Evolutionary conservation across 352 stramenopile genomes (phyloP).

Genomic region (Elongisporangium senticosum): DNA sequence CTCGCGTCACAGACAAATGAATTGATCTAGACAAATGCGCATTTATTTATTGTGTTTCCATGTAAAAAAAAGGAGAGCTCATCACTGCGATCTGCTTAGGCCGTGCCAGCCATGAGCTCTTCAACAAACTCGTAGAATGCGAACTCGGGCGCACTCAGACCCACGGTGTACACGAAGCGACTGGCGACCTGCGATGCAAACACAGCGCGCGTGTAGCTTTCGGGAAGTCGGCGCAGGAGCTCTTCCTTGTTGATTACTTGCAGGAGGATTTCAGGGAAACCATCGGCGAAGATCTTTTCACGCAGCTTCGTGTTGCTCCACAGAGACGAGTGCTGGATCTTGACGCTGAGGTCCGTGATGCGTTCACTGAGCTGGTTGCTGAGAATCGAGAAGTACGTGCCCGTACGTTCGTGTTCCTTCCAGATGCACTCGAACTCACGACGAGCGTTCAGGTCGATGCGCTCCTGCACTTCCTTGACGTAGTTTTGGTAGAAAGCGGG

Average conservation of each 20-base stretch:
- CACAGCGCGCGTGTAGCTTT: conserved; percentile 74
- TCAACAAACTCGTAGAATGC: conserved; percentile 86
- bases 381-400: conserved; percentile 66
- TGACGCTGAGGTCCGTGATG: conserved; percentile 77
- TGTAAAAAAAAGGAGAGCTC: not conserved
- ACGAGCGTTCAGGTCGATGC: conserved; percentile 75
- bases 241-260: conserved; percentile 50
- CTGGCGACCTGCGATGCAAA: conserved; percentile 80
- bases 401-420: conserved; percentile 62
- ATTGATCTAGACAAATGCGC: not conserved
- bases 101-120: conserved; percentile 22
- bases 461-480: conserved; percentile 72
- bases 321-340: conserved; percentile 71
- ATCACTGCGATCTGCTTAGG: not conserved
- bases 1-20: not conserved
- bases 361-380: conserved; percentile 74
- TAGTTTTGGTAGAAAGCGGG: conserved; percentile 75
- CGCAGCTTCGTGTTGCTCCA: conserved; percentile 65
- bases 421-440: conserved; percentile 85
- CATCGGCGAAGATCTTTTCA: conserved; percentile 66
- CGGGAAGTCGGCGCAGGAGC: conserved; percentile 61
- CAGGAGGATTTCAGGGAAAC: conserved; percentile 69
- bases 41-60: not conserved
- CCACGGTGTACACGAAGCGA: conserved; percentile 76
- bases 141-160: conserved; percentile 67